phyloP scores from a whole-genome alignment of 345 rosid species.

The Durio zibethinus region DNA sequence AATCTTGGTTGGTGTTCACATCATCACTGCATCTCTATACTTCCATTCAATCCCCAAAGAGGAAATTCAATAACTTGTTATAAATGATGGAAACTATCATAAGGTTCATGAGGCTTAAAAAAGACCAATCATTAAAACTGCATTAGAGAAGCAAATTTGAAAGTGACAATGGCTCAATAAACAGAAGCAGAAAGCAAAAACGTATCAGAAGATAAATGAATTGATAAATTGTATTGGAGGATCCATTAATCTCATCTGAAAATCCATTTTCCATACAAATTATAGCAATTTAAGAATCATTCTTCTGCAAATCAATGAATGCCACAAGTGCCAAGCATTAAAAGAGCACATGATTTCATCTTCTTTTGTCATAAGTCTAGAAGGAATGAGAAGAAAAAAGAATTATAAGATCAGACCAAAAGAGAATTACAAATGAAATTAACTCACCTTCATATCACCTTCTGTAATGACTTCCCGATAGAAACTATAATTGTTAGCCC shows the following conservation, averaged over 20 bases:
- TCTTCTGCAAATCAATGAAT: not conserved
- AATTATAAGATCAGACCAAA: not conserved
- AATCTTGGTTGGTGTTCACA: not conserved
- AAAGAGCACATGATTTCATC: no score
- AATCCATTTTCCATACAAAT: not conserved
- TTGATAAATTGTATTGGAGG: no score
- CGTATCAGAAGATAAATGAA: no score
- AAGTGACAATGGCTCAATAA: not conserved
- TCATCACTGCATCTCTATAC: constrained; percentile 17
- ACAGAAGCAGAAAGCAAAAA: not conserved
- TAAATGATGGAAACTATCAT: not conserved
- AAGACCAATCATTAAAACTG: not conserved
- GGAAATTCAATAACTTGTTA: constrained; percentile 21
- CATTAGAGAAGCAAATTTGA: not conserved
- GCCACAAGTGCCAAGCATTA: not conserved
- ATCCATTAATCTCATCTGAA: not conserved
- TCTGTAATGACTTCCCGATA: constrained; percentile 10
- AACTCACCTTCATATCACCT: constrained; percentile 6
- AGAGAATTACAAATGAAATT: not conserved
- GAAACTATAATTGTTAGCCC: constrained; percentile 50
- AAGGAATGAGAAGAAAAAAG: not conserved
- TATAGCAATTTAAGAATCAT: not conserved
- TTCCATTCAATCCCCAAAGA: constrained; percentile 45
- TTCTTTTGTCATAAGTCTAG: not conserved
- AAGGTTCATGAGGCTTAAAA: not conserved